phyloP scores from a whole-genome alignment of 164 flowering plant genomes.

The Chloranthus sessilifolius region DNA sequence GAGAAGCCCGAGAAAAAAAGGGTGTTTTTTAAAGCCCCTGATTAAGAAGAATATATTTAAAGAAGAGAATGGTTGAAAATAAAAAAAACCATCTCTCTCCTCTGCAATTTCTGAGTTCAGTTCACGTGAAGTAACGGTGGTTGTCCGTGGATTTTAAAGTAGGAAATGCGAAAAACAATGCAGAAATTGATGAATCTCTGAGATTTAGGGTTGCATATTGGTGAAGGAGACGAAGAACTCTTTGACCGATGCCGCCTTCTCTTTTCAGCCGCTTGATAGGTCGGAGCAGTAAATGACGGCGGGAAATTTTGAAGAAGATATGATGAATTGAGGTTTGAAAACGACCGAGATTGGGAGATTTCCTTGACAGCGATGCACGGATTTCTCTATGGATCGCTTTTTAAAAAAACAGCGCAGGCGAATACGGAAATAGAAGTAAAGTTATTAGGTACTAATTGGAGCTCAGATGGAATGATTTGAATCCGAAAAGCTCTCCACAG shows the following conservation, averaged over 20 bases:
- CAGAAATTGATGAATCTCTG: conserved; percentile 5
- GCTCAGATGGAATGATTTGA: too few relatives aligned
- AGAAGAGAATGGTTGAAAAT: not conserved
- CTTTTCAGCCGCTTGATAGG: not conserved
- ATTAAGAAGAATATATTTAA: not conserved
- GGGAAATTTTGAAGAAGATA: conserved; percentile 3
- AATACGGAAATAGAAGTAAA: too few relatives aligned
- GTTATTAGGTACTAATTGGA: too few relatives aligned
- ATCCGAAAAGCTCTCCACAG: too few relatives aligned
- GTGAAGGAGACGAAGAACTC: too few relatives aligned
- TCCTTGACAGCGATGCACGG: too few relatives aligned
- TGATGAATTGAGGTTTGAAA: conserved; percentile 5
- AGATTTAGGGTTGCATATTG: conserved; percentile 8
- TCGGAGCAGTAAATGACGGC: not conserved
- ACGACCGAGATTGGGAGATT: conserved; percentile 4
- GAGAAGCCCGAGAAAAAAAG: conserved; percentile 13
- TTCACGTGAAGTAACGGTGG: conserved; percentile 25
- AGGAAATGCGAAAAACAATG: conserved; percentile 5
- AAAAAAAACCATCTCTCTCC: not conserved
- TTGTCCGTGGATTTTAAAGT: conserved; percentile 6
- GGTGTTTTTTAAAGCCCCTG: not conserved
- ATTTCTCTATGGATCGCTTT: too few relatives aligned
- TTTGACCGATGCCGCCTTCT: not conserved
- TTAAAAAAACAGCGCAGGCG: too few relatives aligned
- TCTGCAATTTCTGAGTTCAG: conserved; percentile 15